phyloP scores from a whole-genome alignment of 768 basidiomycete species.

The Lentinula lateritia region DNA sequence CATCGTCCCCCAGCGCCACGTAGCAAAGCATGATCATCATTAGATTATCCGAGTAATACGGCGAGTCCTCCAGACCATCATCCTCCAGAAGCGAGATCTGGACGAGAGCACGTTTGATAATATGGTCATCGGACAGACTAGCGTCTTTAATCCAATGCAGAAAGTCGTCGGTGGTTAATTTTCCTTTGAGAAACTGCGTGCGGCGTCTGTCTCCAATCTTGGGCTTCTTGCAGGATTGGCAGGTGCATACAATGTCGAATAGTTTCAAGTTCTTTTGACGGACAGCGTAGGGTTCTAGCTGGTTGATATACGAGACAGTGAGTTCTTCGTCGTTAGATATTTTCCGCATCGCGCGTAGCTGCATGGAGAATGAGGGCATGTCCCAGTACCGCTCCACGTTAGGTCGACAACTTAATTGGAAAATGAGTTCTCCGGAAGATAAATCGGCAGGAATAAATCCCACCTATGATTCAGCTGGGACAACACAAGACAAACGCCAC shows the following conservation, averaged over 20 bases:
- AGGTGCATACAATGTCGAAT: slow-evolving; percentile 29
- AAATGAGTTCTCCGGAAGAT: not conserved
- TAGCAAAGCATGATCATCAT: not conserved
- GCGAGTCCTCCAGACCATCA: not conserved
- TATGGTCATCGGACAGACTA: not conserved
- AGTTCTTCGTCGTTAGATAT: slow-evolving; percentile 30
- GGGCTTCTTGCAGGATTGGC: slow-evolving; percentile 23
- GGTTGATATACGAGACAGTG: slow-evolving; percentile 20
- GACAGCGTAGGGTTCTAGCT: slow-evolving; percentile 8
- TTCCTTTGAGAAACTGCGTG: not conserved
- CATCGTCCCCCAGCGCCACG: not conserved
- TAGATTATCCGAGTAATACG: not conserved
- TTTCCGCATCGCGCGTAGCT: slow-evolving; percentile 20
- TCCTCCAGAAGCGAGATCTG: not conserved
- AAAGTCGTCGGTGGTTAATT: not conserved
- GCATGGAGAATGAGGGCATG: slow-evolving; percentile 20
- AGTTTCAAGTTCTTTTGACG: slow-evolving; percentile 21
- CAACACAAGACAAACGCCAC: slow-evolving; percentile 21
- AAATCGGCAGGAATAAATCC: not conserved
- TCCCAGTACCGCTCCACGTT: slow-evolving; percentile 17
- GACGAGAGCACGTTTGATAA: not conserved
- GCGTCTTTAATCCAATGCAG: not conserved
- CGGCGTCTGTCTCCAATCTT: slow-evolving; percentile 11
- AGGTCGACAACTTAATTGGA: slow-evolving; percentile 12
- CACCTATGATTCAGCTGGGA: slow-evolving; percentile 36